phyloP scores from a whole-genome alignment of 495 filamentous ascomycete species.

The Chaetomium cochliodes region DNA sequence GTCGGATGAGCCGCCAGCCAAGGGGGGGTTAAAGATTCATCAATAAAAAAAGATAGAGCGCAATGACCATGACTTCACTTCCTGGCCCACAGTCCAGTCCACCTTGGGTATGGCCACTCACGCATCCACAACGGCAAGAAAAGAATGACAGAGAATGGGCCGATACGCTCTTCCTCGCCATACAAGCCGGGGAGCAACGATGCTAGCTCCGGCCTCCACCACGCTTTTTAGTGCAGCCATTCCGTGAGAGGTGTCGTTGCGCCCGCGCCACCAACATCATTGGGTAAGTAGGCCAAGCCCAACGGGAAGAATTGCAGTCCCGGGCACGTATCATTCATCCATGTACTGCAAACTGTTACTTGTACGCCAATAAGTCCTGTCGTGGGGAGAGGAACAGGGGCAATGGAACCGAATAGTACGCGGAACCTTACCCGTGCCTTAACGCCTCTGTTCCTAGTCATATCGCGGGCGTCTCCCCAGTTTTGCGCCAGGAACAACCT shows the following conservation, averaged over 20 bases:
- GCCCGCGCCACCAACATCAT: slow-evolving; percentile 2
- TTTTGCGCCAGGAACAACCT: background rate
- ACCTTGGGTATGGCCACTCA: slow-evolving; percentile 20
- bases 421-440: background rate
- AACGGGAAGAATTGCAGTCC: background rate
- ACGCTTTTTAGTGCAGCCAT: background rate
- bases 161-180: background rate
- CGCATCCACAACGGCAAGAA: too few species aligned
- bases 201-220: background rate
- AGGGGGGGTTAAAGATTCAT: background rate
- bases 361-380: background rate
- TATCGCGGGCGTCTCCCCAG: background rate
- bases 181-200: background rate
- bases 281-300: background rate
- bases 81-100: slow-evolving; percentile 1
- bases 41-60: background rate
- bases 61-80: background rate
- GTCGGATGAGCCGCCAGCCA: background rate
- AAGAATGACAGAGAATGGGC: background rate
- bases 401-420: background rate
- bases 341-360: background rate
- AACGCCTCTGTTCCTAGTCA: background rate
- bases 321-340: too few species aligned
- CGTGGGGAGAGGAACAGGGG: background rate
- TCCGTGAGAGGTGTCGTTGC: background rate